These are phyloP conservation scores for Quaeritorhiza haematococci DNA, from an alignment of 371 early-diverging fungal genomes.

Conservation along the genomic window DNA sequence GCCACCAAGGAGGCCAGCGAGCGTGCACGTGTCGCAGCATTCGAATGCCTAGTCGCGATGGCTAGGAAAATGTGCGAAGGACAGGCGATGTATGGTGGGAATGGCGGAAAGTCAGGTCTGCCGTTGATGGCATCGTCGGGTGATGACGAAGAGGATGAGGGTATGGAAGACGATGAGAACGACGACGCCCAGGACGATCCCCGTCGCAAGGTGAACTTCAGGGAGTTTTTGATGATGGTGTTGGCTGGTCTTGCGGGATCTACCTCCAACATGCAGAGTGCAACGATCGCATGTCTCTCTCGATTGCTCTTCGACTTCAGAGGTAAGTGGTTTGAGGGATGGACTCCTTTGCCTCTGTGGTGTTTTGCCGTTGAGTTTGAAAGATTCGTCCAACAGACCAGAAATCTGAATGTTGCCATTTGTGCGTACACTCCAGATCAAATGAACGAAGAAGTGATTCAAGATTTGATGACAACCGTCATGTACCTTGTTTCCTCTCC, in stretches of 20 bases:
- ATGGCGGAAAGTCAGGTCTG: too few species aligned
- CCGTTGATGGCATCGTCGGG: too few species aligned
- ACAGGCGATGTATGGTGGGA: not conserved
- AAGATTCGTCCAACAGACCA: too few species aligned
- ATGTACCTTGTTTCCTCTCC: slow-evolving; percentile 70
- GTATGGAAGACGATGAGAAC: slow-evolving; percentile 43
- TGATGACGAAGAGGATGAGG: slow-evolving; percentile 38
- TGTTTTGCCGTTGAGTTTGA: too few species aligned
- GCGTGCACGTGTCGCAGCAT: slow-evolving; percentile 77
- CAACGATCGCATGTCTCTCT: slow-evolving; percentile 78
- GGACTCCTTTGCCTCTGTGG: slow-evolving; percentile 1
- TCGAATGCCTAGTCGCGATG: slow-evolving; percentile 80
- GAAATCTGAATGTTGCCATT: not conserved
- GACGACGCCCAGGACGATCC: slow-evolving; percentile 7
- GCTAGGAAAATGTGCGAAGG: slow-evolving; percentile 79
- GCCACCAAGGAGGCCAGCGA: slow-evolving; percentile 91
- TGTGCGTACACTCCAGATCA: too few species aligned
- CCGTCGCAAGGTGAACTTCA: slow-evolving; percentile 17
- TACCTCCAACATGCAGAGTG: slow-evolving; percentile 89
- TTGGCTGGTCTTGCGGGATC: slow-evolving; percentile 90
- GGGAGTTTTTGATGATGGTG: slow-evolving; percentile 67
- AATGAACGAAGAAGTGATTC: slow-evolving; percentile 51
- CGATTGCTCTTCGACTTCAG: slow-evolving; percentile 88
- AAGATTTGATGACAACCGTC: slow-evolving; percentile 50
- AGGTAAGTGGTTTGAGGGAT: slow-evolving; percentile 28